phyloP scores from a whole-genome alignment of 176 grass and related monocot genomes.

The Cymbopogon citratus region DNA sequence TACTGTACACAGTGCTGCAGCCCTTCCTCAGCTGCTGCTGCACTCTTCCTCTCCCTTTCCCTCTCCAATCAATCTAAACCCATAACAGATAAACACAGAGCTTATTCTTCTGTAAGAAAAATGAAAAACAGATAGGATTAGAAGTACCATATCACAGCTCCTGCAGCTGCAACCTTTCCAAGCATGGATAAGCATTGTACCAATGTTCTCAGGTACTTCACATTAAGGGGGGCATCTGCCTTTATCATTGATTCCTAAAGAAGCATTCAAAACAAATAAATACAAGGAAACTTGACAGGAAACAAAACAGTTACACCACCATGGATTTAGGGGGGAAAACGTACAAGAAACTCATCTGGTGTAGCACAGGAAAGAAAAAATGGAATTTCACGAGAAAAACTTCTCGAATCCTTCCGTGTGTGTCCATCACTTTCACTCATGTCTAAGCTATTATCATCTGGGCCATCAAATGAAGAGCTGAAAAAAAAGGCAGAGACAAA shows the following conservation, averaged over 20 bases:
- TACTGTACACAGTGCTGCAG: neutral
- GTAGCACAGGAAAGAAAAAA: constrained; percentile 78
- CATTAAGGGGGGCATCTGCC: constrained; percentile 46
- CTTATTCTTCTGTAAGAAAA: constrained; percentile 6
- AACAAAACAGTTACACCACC: constrained; percentile 1
- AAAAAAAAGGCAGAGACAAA: neutral
- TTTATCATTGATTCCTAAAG: constrained; percentile 91
- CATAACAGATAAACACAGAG: neutral
- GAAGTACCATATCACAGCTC: constrained; percentile 90
- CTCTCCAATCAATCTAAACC: neutral
- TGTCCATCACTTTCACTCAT: constrained; percentile 48
- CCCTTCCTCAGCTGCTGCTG: neutral
- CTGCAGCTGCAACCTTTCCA: constrained; percentile 95
- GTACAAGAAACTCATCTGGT: constrained; percentile 98
- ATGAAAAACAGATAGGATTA: constrained; percentile 17
- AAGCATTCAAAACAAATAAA: constrained; percentile 27
- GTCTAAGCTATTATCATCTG: constrained; percentile 63
- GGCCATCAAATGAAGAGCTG: constrained; percentile 90
- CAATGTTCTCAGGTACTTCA: constrained; percentile 92
- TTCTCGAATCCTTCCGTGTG: constrained; percentile 60
- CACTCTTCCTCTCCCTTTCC: neutral
- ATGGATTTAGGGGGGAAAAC: constrained; percentile 9
- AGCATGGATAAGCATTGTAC: constrained; percentile 98
- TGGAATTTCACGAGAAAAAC: constrained; percentile 55
- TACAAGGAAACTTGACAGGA: constrained; percentile 10